Evolutionary conservation across 495 filamentous ascomycete genomes (phyloP), one percentile per base, ranked within the genome.

Genomic region (Neurospora tetrasperma): DNA sequence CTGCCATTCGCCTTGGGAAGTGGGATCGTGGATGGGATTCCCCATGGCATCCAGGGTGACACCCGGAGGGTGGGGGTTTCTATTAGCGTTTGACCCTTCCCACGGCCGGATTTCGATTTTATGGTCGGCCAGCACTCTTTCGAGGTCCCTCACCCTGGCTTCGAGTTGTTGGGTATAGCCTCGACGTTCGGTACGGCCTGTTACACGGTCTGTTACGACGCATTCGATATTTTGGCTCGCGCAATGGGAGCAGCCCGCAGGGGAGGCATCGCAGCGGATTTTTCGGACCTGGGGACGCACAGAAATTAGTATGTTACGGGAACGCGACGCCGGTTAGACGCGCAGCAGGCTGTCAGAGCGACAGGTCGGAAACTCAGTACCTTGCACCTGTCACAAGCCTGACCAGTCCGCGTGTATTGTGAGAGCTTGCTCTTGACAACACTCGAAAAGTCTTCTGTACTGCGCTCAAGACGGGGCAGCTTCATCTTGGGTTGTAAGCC

Each of bases 361-460:
- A 66, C 27, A 66, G 75, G 71, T n/a, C 31, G 70, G 71, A 70
- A 70, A 27, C 71, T 69, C 81, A 86, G 73, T 83, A 94, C 93
- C 86, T 94, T 94, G 85, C 94, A 97, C 69, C 94, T 87, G 78
- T 97, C 94, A 85, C 94, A 97, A 5, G 94, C 94, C 79, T 96
- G 93, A 4, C 92, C 92, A 0, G 92, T 96, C 20, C 93, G 86
- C 23, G 87, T 89, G 70, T 89, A 90, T 23, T 85, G 86, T 73
- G 85, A 85, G 69, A 90, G 80, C 77, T 88, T 88, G 81, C 86
- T 89, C 83, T 88, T 89, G 43, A 93, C 89, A 68, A 87, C 85
- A 72, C 84, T 87, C 4, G 91, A 92, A 75, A 92, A 92, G 69
- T 93, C 89, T 38, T 88, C 87, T 43, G 87, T 79, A 42, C 78